phyloP scores from a whole-genome alignment of 1,139 yeast species.

The Blastobotrys persicus region DNA sequence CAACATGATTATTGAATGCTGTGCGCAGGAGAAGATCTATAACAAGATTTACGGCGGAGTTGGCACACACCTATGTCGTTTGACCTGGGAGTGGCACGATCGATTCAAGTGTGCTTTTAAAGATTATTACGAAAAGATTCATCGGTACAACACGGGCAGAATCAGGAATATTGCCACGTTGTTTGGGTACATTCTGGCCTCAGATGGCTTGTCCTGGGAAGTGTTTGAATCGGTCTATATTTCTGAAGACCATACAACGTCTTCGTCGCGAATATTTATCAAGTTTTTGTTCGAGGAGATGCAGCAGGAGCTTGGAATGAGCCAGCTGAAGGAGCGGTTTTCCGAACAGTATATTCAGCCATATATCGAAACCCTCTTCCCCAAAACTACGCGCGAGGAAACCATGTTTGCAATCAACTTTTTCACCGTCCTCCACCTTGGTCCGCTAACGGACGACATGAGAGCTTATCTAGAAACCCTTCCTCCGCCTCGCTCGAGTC shows the following conservation, averaged over 20 bases:
- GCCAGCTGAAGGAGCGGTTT: slow-evolving; percentile 49
- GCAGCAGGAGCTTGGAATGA: slow-evolving; percentile 71
- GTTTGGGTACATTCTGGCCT: slow-evolving; percentile 81
- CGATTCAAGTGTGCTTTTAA: slow-evolving; percentile 55
- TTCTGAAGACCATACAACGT: slow-evolving; percentile 69
- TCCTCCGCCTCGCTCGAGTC: slow-evolving; percentile 28
- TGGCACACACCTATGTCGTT: slow-evolving; percentile 61
- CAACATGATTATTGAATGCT: slow-evolving; percentile 77
- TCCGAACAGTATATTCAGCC: slow-evolving; percentile 47
- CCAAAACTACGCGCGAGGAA: slow-evolving; percentile 48
- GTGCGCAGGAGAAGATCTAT: slow-evolving; percentile 85
- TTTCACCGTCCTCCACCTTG: slow-evolving; percentile 91
- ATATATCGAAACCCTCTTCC: slow-evolving; percentile 42
- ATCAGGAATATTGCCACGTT: slow-evolving; percentile 78
- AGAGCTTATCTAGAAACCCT: slow-evolving; percentile 51
- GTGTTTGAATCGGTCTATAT: slow-evolving; percentile 51
- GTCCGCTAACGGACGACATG: slow-evolving; percentile 79
- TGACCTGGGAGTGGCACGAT: slow-evolving; percentile 53
- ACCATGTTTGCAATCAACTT: slow-evolving; percentile 80
- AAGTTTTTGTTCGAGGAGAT: slow-evolving; percentile 80
- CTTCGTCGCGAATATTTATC: slow-evolving; percentile 78
- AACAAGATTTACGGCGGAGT: slow-evolving; percentile 82
- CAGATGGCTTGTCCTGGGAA: slow-evolving; percentile 68
- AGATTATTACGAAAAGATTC: slow-evolving; percentile 56
- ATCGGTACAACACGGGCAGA: slow-evolving; percentile 68